Evolutionary conservation across 768 basidiomycete genomes (phyloP).

Genomic region (Phanerochaete carnosa): DNA sequence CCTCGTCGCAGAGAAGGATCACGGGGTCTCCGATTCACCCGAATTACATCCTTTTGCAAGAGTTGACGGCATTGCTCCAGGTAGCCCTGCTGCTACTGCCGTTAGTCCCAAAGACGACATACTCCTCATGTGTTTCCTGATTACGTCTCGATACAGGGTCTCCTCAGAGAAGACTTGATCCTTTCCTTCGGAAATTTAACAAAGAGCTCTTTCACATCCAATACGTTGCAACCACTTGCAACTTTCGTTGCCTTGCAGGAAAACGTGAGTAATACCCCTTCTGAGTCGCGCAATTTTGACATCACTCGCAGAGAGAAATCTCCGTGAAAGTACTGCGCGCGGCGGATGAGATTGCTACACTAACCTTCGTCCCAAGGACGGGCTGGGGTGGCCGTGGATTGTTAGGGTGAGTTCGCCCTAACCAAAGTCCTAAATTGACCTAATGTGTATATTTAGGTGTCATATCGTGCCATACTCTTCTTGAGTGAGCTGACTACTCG

Average conservation of each 20-base stretch:
- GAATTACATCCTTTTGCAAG: constrained; percentile 60
- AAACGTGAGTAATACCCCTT: constrained; percentile 51
- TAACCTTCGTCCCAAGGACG: constrained; percentile 20
- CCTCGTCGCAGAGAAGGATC: neutral
- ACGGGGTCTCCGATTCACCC: constrained; percentile 3
- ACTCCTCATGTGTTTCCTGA: neutral
- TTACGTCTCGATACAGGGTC: constrained; percentile 44
- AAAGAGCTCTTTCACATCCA: constrained; percentile 44
- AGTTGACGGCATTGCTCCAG: constrained; percentile 77
- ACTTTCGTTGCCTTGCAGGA: constrained; percentile 74
- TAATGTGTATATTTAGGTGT: constrained; percentile 37
- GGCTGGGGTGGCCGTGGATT: constrained; percentile 89
- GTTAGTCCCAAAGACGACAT: constrained; percentile 41
- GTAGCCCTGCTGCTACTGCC: constrained; percentile 79
- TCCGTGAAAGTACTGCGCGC: constrained; percentile 55
- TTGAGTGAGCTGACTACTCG: too few species aligned
- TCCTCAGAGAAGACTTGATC: constrained; percentile 67
- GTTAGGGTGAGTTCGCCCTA: constrained; percentile 59
- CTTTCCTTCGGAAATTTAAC: constrained; percentile 70
- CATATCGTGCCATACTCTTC: constrained; percentile 54
- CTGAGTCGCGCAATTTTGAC: neutral
- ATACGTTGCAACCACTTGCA: constrained; percentile 66
- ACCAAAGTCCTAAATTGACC: neutral
- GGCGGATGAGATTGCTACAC: constrained; percentile 33
- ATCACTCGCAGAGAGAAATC: constrained; percentile 48